Evolutionary conservation across 1,139 yeast species (phyloP).

Genomic region (Blastobotrys buckinghamii): DNA sequence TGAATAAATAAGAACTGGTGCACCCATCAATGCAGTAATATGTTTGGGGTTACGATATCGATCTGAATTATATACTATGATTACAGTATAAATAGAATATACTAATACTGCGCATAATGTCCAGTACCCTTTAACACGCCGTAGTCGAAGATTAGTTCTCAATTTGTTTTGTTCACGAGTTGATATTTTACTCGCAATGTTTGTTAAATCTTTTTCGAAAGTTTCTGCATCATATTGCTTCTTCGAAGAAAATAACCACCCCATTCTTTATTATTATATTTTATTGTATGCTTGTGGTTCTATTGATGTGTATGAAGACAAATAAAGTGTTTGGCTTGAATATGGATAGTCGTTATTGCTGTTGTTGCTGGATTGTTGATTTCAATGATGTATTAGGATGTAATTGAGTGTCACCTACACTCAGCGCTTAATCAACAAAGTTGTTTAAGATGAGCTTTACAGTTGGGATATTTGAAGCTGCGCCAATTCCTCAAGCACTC

Average conservation of each 20-base stretch:
- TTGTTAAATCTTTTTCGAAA: constrained; percentile 30
- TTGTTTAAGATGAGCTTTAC: too few species aligned
- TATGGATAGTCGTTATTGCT: too few species aligned
- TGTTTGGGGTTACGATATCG: constrained; percentile 11
- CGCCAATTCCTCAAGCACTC: too few species aligned
- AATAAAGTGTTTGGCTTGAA: too few species aligned
- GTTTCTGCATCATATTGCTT: constrained; percentile 16
- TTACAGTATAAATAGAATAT: constrained; percentile 22
- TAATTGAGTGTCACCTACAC: too few species aligned
- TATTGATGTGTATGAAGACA: too few species aligned
- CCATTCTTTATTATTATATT: background rate
- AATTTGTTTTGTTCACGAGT: constrained; percentile 22
- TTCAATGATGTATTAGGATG: too few species aligned
- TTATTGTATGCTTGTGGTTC: too few species aligned
- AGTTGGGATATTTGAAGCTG: too few species aligned
- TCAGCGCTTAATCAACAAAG: too few species aligned
- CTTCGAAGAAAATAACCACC: constrained; percentile 12
- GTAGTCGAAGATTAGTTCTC: constrained; percentile 20
- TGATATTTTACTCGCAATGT: constrained; percentile 25
- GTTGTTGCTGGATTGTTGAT: too few species aligned
- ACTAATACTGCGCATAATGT: constrained; percentile 27
- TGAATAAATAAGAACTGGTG: constrained; percentile 22
- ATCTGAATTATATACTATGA: constrained; percentile 13
- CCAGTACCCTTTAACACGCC: constrained; percentile 28
- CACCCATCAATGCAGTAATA: constrained; percentile 14